Conservation (phyloP, 2,329 filamentous ascomycete genomes). For the Plectosphaerella plurivora region DNA sequence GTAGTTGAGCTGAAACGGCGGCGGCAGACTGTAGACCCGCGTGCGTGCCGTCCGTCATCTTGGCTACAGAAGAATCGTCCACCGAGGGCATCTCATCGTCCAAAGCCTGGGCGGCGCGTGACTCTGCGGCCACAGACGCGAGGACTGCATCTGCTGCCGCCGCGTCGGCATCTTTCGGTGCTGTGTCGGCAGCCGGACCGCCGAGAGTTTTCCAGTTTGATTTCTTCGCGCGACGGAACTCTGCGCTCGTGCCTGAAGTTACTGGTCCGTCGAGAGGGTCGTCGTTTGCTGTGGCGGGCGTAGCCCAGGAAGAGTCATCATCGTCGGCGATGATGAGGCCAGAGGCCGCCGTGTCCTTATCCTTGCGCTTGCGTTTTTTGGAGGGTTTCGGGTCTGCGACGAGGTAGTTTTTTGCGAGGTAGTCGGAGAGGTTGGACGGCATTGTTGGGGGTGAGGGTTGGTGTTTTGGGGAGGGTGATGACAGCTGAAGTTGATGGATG, state of each 20-base stretch:
- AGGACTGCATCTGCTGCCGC: slow-evolving; percentile 77
- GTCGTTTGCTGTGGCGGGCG: slow-evolving; percentile 35
- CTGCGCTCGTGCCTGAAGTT: slow-evolving; percentile 45
- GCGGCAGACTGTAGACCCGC: slow-evolving; percentile 83
- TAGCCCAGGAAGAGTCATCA: slow-evolving; percentile 51
- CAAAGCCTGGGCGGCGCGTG: slow-evolving; percentile 41
- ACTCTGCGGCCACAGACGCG: slow-evolving; percentile 65
- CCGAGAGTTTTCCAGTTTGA: slow-evolving; percentile 75
- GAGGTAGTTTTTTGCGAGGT: slow-evolving; percentile 89
- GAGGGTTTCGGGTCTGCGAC: slow-evolving; percentile 50
- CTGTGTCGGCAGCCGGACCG: slow-evolving; percentile 16
- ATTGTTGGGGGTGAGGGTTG: slow-evolving; percentile 23
- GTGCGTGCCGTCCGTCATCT: slow-evolving; percentile 83
- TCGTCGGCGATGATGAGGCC: slow-evolving; percentile 64
- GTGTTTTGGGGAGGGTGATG: background rate
- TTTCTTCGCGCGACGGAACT: slow-evolving; percentile 73
- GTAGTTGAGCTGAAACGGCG: slow-evolving; percentile 66
- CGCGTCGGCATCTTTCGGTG: slow-evolving; percentile 35
- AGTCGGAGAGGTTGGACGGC: slow-evolving; percentile 67
- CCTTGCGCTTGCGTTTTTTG: slow-evolving; percentile 63
- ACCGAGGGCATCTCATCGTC: slow-evolving; percentile 47
- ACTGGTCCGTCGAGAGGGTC: slow-evolving; percentile 50
- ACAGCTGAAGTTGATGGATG: background rate
- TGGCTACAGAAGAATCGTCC: slow-evolving; percentile 42
- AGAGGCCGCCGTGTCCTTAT: slow-evolving; percentile 24